phyloP scores from a whole-genome alignment of 148 eudicot species.

The Cornus controversa region DNA sequence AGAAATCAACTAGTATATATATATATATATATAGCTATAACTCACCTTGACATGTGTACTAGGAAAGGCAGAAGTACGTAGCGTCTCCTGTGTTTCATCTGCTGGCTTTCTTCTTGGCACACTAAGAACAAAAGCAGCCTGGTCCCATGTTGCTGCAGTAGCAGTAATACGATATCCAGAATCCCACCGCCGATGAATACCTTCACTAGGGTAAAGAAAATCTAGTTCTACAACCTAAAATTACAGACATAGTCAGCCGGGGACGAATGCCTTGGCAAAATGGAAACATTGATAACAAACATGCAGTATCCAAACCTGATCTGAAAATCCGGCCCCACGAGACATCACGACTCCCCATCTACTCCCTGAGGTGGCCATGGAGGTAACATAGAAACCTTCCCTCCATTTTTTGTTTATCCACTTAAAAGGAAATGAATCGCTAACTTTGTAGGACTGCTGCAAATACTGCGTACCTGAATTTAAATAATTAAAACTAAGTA shows the following conservation, averaged over 20 bases:
- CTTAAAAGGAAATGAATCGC: constrained; percentile 76
- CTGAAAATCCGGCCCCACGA: constrained; percentile 62
- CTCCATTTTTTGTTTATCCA: constrained; percentile 88
- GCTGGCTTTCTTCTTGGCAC: constrained; percentile 48
- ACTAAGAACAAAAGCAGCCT: constrained; percentile 65
- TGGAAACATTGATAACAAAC: neutral
- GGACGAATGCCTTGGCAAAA: neutral
- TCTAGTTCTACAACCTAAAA: constrained; percentile 69
- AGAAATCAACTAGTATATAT: neutral
- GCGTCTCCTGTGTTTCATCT: constrained; percentile 80
- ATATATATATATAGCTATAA: neutral
- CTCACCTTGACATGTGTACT: constrained; percentile 64
- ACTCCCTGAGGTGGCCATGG: constrained; percentile 76
- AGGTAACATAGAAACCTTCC: constrained; percentile 73
- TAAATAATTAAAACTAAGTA: neutral
- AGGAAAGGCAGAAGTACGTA: constrained; percentile 75
- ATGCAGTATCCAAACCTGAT: constrained; percentile 45
- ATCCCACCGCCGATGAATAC: constrained; percentile 71
- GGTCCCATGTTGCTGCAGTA: constrained; percentile 66
- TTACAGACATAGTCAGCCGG: neutral
- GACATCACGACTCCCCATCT: constrained; percentile 84
- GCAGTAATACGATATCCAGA: constrained; percentile 66
- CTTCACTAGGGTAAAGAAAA: constrained; percentile 78
- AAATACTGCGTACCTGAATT: constrained; percentile 53
- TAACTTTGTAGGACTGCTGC: constrained; percentile 85